These are phyloP conservation scores for Cylindrotheca closterium DNA, from an alignment of 108 stramenopile genomes.

Conservation along the genomic window DNA sequence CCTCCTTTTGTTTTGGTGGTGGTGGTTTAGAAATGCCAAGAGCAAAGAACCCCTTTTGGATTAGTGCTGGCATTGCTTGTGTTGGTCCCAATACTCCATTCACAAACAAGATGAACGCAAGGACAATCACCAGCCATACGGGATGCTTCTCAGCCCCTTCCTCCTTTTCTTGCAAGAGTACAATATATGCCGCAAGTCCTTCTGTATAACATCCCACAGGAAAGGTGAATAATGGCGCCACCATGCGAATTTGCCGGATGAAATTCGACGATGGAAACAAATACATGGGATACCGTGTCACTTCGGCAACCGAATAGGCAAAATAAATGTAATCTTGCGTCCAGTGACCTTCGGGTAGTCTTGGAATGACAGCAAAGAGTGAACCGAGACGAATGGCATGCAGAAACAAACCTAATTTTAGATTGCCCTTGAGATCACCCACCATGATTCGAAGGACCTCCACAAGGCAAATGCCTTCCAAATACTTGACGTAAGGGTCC, in stretches of 20 bases:
- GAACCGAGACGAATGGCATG: slow-evolving; percentile 44
- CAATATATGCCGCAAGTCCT: slow-evolving; percentile 36
- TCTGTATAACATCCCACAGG: slow-evolving; percentile 43
- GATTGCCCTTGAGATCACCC: slow-evolving; percentile 45
- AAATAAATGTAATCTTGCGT: slow-evolving; percentile 18
- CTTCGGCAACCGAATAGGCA: slow-evolving; percentile 45
- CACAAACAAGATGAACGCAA: slow-evolving; percentile 32
- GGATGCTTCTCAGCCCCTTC: slow-evolving; percentile 1
- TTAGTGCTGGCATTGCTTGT: slow-evolving; percentile 47
- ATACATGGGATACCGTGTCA: slow-evolving; percentile 60
- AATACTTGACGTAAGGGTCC: background rate
- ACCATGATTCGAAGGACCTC: slow-evolving; percentile 47
- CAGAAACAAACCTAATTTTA: slow-evolving; percentile 37
- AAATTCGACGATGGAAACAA: slow-evolving; percentile 31
- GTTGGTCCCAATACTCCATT: slow-evolving; percentile 49
- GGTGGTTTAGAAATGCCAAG: slow-evolving; percentile 11
- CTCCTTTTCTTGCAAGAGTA: slow-evolving; percentile 5
- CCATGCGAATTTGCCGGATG: slow-evolving; percentile 38
- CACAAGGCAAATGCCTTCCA: slow-evolving; percentile 48
- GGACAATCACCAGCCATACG: slow-evolving; percentile 22
- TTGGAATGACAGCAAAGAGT: slow-evolving; percentile 23
- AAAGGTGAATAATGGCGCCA: slow-evolving; percentile 43
- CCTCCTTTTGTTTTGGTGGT: slow-evolving; percentile 2
- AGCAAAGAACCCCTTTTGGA: slow-evolving; percentile 50
- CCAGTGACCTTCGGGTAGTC: slow-evolving; percentile 9